A percentile compares a stretch with the other conserved stretches of the same genome.
Evolutionary conservation across 2,329 filamentous ascomycete species (phyloP).

Genomic region (Cordyceps cicadae): DNA sequence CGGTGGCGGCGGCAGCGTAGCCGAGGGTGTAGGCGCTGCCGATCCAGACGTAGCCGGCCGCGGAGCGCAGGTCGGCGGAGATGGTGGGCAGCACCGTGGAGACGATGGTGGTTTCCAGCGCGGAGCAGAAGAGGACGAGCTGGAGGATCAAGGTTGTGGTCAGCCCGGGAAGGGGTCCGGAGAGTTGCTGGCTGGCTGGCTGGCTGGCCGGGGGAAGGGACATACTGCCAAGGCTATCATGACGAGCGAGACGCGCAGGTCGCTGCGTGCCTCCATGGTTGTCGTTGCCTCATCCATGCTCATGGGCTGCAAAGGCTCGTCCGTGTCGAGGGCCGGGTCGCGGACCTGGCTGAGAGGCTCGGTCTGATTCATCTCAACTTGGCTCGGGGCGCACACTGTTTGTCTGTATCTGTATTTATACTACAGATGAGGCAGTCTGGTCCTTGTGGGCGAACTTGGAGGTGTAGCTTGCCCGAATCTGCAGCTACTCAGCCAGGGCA

Average conservation of each 20-base stretch:
- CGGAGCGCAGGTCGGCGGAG: constrained; percentile 48
- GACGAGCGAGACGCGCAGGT: constrained; percentile 1
- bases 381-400: neutral
- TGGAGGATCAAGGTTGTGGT: neutral
- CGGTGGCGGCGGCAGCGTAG: constrained; percentile 50
- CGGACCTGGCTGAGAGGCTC: neutral
- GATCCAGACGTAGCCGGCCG: constrained; percentile 62
- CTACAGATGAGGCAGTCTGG: too few relatives aligned
- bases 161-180: neutral
- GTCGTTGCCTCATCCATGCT: neutral
- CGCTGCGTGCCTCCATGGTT: constrained; percentile 6
- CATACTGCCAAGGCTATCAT: constrained; percentile 5
- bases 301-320: neutral
- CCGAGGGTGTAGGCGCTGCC: constrained; percentile 61
- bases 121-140: constrained; percentile 11
- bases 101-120: constrained; percentile 10
- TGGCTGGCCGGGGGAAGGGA: too few relatives aligned
- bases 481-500: too few relatives aligned
- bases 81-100: constrained; percentile 40
- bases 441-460: too few relatives aligned
- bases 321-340: neutral
- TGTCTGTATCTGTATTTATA: too few relatives aligned
- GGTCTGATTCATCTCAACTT: constrained; percentile 1
- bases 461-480: too few relatives aligned
- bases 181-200: too few relatives aligned